phyloP scores from a whole-genome alignment of 2,329 filamentous ascomycete genomes.

The Cladosporium austrohemisphaericum region DNA sequence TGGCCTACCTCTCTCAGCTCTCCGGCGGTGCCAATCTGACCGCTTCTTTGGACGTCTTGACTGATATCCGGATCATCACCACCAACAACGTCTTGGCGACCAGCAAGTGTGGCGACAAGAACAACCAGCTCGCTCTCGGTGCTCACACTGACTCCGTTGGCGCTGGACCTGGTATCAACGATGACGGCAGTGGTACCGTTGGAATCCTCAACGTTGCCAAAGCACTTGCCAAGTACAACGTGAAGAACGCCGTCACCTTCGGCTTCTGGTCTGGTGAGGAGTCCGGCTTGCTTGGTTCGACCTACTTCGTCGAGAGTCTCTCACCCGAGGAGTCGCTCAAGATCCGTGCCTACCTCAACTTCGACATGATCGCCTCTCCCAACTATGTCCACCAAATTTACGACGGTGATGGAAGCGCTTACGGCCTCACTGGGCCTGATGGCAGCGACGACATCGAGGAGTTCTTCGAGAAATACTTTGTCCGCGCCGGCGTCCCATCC shows the following conservation, averaged over 20 bases:
- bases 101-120: constrained; percentile 34
- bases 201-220: constrained; percentile 37
- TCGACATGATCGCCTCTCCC: constrained; percentile 54
- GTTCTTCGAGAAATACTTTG: constrained; percentile 33
- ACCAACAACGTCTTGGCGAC: constrained; percentile 42
- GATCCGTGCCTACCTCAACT: constrained; percentile 41
- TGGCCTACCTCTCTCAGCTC: constrained; percentile 51
- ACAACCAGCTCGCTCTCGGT: constrained; percentile 35
- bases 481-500: constrained; percentile 26
- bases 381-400: constrained; percentile 55
- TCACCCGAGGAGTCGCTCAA: constrained; percentile 32
- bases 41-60: constrained; percentile 40
- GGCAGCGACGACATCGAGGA: constrained; percentile 57
- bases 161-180: constrained; percentile 40
- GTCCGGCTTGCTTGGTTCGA: constrained; percentile 36
- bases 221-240: constrained; percentile 39
- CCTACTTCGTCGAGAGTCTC: constrained; percentile 38
- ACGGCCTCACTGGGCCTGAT: constrained; percentile 49
- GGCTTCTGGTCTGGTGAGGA: constrained; percentile 40
- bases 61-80: constrained; percentile 42
- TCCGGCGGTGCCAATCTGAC: constrained; percentile 38
- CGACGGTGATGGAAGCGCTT: constrained; percentile 54
- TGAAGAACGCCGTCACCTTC: constrained; percentile 49
- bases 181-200: constrained; percentile 37
- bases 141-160: constrained; percentile 38